Percentiles rank a stretch among this genome's conserved stretches.
Conservation (phyloP, 1,284 basidiomycete genomes). For the Ganoderma lingzhi region DNA sequence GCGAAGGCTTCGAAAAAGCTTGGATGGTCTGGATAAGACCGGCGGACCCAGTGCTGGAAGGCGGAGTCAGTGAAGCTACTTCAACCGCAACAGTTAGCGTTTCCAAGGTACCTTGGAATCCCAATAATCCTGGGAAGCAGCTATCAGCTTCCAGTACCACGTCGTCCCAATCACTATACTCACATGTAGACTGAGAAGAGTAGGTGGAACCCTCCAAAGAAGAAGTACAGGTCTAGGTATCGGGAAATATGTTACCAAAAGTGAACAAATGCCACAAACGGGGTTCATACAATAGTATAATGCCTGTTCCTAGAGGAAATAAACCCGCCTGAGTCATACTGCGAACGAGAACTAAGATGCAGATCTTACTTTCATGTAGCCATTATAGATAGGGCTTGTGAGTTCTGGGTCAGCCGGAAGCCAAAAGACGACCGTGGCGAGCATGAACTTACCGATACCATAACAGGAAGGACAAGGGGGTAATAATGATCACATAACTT, state of each 20-base stretch:
- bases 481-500: constrained; percentile 88
- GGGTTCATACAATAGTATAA: constrained; percentile 78
- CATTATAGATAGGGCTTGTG: constrained; percentile 92
- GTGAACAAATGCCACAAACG: background rate
- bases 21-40: constrained; percentile 95
- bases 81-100: constrained; percentile 16
- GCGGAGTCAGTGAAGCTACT: constrained; percentile 32
- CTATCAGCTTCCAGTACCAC: constrained; percentile 35
- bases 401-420: constrained; percentile 13
- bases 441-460: constrained; percentile 80
- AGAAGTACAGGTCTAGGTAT: constrained; percentile 87
- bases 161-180: constrained; percentile 40
- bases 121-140: constrained; percentile 77
- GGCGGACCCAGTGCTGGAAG: constrained; percentile 85
- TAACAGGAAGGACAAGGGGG: constrained; percentile 83
- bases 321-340: constrained; percentile 8
- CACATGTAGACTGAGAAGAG: constrained; percentile 90
- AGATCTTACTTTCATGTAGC: constrained; percentile 87
- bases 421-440: constrained; percentile 8
- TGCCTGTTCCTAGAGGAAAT: constrained; percentile 73
- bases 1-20: constrained; percentile 67
- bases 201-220: constrained; percentile 95
- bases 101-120: constrained; percentile 67
- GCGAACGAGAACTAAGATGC: constrained; percentile 21
- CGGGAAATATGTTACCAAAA: background rate